A percentile compares a stretch with the other conserved stretches of the same genome.
Conservation (phyloP, 192 early-diverging fungal genomes). For the Paraglomus occultum region DNA sequence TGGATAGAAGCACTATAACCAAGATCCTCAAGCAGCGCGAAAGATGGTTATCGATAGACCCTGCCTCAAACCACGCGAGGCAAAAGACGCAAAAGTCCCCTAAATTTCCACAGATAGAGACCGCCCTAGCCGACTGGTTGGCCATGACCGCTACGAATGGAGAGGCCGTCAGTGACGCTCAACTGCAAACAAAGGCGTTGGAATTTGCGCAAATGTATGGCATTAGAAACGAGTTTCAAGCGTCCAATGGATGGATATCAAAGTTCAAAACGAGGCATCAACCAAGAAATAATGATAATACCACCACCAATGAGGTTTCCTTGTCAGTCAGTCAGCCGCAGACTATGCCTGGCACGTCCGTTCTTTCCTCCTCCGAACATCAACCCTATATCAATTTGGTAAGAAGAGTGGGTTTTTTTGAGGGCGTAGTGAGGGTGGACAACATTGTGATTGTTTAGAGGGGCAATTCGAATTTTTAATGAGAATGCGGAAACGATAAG, state of each 20-base stretch:
- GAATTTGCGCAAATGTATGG: slow-evolving; percentile 25
- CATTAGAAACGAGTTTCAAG: slow-evolving; percentile 28
- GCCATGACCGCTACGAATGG: background rate
- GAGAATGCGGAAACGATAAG: no score
- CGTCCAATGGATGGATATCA: slow-evolving; percentile 30
- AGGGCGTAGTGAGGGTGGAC: background rate
- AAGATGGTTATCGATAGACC: slow-evolving; percentile 30
- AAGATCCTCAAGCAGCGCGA: slow-evolving; percentile 29
- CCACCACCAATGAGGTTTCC: slow-evolving; percentile 1
- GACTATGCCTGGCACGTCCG: slow-evolving; percentile 16
- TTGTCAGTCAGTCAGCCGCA: slow-evolving; percentile 2
- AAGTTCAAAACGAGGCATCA: slow-evolving; percentile 27
- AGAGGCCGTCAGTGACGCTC: slow-evolving; percentile 15
- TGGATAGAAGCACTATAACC: slow-evolving; percentile 30
- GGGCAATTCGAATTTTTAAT: no score
- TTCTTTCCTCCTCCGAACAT: slow-evolving; percentile 22
- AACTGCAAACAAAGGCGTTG: slow-evolving; percentile 26
- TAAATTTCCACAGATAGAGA: slow-evolving; percentile 30
- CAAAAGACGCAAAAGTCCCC: slow-evolving; percentile 31
- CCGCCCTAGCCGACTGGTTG: slow-evolving; percentile 17
- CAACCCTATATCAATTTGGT: slow-evolving; percentile 19
- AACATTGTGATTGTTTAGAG: no score
- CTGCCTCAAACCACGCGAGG: slow-evolving; percentile 25
- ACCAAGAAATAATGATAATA: slow-evolving; percentile 6
- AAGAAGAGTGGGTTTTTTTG: background rate